Evolutionary conservation across 345 rosid genomes (phyloP), one percentile per base, ranked within the genome.

Genomic region (Cardiospermum halicacabum): DNA sequence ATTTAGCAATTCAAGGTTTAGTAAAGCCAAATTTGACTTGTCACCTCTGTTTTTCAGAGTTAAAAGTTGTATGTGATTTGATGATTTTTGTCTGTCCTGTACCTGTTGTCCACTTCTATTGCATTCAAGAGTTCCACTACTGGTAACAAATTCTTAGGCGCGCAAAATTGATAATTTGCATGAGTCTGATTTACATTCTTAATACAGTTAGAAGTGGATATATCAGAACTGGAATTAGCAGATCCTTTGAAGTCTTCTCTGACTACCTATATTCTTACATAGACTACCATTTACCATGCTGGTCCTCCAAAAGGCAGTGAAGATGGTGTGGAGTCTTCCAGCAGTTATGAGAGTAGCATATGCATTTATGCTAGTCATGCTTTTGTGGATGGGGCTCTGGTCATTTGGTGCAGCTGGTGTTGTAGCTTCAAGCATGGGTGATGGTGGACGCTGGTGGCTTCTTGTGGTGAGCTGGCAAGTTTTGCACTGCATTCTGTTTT

Each of bases 391-490:
- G 94, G 84, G 68, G 64, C 65, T 93, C 59, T 89, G 97, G 97
- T 88, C 97, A 63, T 88, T 89, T 62, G 94, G 98, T 59, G 94
- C 83, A 43, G 82, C 96, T 66, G 97, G 97, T 72, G 95, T 91
- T 64, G 88, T 94, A 70, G 96, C 97, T 26, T 94, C 92, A 32
- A 80, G 82, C 74, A 72, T 85, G 82, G 88, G 72, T 5, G 81
- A 82, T 69, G 77, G 76, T 1, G 87, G 81, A 47, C 75, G 91
- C 59, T 88, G 92, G 96, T 94, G 97, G 91, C 96, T 94, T 85
- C 96, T 88, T 82, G 80, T 90, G 97, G 99, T 94, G 99, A 94
- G 96, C 88, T 81, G 97, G 96, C 96, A 89, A 94, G 99, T 88
- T 90, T 81, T 88, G 78, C 66, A 67, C 73, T 73, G 74, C 22